Base-by-base conservation (phyloP, 257 asterid species). In the Capsicum pubescens region DNA sequence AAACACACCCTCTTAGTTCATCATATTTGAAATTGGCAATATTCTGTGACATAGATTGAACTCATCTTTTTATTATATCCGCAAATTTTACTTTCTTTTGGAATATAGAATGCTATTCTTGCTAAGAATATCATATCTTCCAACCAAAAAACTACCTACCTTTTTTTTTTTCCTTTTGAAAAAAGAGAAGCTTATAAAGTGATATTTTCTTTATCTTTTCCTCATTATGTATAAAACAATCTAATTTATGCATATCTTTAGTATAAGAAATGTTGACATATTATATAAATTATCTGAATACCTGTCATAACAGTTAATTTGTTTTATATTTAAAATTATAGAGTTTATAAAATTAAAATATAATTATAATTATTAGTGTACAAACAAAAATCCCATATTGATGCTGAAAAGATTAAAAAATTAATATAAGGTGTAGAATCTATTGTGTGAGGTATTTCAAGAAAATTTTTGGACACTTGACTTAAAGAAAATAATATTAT, bases 71-170 rank as follows among this genome's bases (percentile, higher is more conserved):
- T 68, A 39, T 68, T 68, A 36, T 1, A 68, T 68, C 54, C 77
- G 26, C 77, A 68, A 68, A 15, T 36, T 68, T 68, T 68, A 68
- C 77, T 67, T 36, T 68, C 21, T 68, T 13, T 52, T 76, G 15
- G 81, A 76, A 12, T 7, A 21, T 12, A 74, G 63, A 74, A 74
- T 74, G 3, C 21, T 48, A 26, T 52, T 76, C 81, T 76, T 8
- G 21, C 61, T 50, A 44, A 50, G 46, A 50, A 19, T 26, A 48
- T 19, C 12, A 12, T 48, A 48, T 15, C 10, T 19, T 5, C 21
- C 8, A 12, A 52, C 21, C 16, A 50, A 74, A 42, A 46, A 13
- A 19, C 5, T 6, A 11, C 48, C n/a, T 21, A 6, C 42, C 2
- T 0, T 72, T 68, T 35, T 0, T 69, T 69, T 10, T 42, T 39